A percentile compares a stretch with the other conserved stretches of the same genome.
Conservation (phyloP, 2,329 filamentous ascomycete genomes). For the Epicoccum nigrum region DNA sequence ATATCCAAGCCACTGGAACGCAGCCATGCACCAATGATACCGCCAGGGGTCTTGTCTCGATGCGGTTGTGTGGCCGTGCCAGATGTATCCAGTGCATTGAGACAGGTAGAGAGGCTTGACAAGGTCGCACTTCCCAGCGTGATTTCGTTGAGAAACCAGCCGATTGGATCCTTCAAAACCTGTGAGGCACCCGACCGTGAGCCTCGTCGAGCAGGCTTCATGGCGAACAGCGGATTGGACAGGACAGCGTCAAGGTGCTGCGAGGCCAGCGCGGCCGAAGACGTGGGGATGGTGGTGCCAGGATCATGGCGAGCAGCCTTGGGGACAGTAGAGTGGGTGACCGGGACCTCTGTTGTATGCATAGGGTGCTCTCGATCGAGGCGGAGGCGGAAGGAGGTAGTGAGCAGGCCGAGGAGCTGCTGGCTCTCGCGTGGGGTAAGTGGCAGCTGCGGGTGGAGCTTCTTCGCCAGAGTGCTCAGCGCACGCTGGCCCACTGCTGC, state of each 20-base stretch:
- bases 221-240: conserved; percentile 57
- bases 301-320: conserved; percentile 13
- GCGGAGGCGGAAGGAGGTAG: conserved; percentile 67
- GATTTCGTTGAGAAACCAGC: conserved; percentile 50
- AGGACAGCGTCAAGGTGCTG: conserved; percentile 58
- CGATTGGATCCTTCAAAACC: conserved; percentile 46
- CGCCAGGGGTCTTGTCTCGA: conserved; percentile 21
- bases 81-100: conserved; percentile 39
- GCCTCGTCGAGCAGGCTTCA: conserved; percentile 33
- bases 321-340: not conserved
- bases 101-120: conserved; percentile 47
- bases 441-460: conserved; percentile 60
- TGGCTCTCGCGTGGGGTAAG: conserved; percentile 64
- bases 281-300: conserved; percentile 11
- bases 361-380: conserved; percentile 64
- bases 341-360: conserved; percentile 18
- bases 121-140: conserved; percentile 47
- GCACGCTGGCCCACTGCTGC: conserved; percentile 52
- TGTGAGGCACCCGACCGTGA: conserved; percentile 35
- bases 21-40: conserved; percentile 39
- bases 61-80: conserved; percentile 6
- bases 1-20: conserved; percentile 35
- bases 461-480: conserved; percentile 54
- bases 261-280: conserved; percentile 50
- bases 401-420: conserved; percentile 65